Evolutionary conservation across 257 asterid genomes (phyloP), one percentile per base, ranked within the genome.

Genomic region (Petrea volubilis): DNA sequence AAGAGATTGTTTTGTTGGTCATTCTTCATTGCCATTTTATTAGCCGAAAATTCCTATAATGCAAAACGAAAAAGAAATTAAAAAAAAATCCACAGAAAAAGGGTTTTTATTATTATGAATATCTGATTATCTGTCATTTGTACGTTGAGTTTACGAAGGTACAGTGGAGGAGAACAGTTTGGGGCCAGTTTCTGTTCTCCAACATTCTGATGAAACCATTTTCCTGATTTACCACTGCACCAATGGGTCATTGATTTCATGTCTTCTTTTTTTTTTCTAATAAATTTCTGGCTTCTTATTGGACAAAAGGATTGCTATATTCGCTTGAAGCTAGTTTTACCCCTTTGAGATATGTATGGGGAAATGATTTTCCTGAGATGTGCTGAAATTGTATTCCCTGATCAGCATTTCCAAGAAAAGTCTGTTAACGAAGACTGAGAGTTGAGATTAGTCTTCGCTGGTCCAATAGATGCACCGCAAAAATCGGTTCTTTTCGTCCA

Each of bases 381-480:
- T 60, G 64, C 41, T 40, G 75, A 36, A 43, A 53, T 29, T 23
- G 31, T 13, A 46, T 14, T 68, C 15, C n/a, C 41, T 60, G 24
- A 12, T 38, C n/a, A 74, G 59, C 77, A 74, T 71, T 79, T 64
- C 73, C 80, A 52, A 75, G 67, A 75, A 70, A 79, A 69, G 60
- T 65, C 44, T 63, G 0, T 72, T 28, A 49, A 56, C 49, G 31
- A 31, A 25, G 43, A 34, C 60, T 33, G 46, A n/a, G 25, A 36
- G 7, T 62, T 60, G 66, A 46, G 67, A 68, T 51, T 25, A 28
- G 68, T 60, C 64, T 61, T 61, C 14, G n/a, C n/a, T n/a, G n/a
- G 58, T 49, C 73, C 28, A 10, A 73, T 46, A 29, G 12, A 15
- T 52, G 24, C 24, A 27, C 56, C 64, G 14, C 40, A 38, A 60